Percentiles rank a stretch among this genome's conserved stretches.
Conservation (phyloP, 768 basidiomycete genomes). For the Boletus subparvulus region DNA sequence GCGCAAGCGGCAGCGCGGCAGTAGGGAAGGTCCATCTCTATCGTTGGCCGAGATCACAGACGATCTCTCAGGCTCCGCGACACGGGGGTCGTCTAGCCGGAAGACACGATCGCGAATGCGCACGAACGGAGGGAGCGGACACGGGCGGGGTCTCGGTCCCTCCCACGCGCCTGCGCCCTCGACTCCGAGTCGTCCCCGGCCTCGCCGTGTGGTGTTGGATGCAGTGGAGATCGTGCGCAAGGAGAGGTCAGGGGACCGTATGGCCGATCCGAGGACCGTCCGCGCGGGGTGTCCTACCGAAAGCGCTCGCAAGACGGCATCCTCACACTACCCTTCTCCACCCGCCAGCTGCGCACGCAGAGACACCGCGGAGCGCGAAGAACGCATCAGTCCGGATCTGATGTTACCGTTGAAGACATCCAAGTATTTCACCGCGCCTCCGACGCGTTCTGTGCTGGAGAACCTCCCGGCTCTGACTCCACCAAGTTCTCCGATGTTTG, state of each 20-base stretch:
- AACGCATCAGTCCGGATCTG: background rate
- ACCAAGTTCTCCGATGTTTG: slow-evolving; percentile 3
- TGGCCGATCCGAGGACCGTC: background rate
- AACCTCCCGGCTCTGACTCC: background rate
- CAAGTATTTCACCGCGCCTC: slow-evolving; percentile 18
- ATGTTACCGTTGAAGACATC: slow-evolving; percentile 9
- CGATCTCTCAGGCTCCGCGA: background rate
- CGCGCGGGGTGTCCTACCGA: background rate
- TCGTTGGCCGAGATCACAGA: background rate
- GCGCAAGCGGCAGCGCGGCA: background rate
- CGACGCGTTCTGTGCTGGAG: background rate
- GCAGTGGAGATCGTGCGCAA: slow-evolving; percentile 19
- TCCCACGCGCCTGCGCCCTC: background rate
- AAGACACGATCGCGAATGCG: background rate
- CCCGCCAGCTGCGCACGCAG: background rate
- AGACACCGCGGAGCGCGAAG: background rate
- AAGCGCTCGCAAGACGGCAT: background rate
- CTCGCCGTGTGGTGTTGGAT: slow-evolving; percentile 14
- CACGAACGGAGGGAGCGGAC: background rate
- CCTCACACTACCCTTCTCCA: slow-evolving; percentile 7
- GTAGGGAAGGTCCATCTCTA: background rate
- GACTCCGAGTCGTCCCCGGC: background rate
- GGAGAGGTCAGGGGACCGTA: background rate
- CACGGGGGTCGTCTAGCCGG: background rate
- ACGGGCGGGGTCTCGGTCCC: background rate